These are phyloP conservation scores for Phyllosticta citrichinensis DNA, from an alignment of 2,329 filamentous ascomycete species.

Conservation along the genomic window DNA sequence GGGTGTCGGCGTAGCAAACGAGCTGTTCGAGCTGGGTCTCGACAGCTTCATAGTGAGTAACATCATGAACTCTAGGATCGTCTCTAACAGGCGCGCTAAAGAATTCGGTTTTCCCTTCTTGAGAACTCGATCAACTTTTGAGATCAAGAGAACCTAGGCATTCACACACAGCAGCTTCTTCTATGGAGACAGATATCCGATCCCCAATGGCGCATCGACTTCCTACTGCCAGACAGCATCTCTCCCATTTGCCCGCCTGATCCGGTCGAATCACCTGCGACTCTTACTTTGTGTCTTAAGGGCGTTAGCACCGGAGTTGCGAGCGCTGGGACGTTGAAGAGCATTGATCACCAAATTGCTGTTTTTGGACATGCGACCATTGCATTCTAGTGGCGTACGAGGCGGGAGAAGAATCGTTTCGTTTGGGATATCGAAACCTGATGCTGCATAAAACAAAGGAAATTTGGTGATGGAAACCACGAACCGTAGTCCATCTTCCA, in stretches of 20 bases:
- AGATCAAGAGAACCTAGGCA: not conserved
- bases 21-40: conserved; percentile 55
- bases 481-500: no score
- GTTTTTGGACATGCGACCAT: not conserved
- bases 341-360: not conserved
- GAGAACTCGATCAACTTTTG: not conserved
- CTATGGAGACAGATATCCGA: not conserved
- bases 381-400: not conserved
- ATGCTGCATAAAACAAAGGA: no score
- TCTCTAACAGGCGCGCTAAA: not conserved
- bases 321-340: not conserved
- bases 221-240: not conserved
- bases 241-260: not conserved
- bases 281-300: not conserved
- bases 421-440: no score
- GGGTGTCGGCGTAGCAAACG: conserved; percentile 53
- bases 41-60: conserved; percentile 51
- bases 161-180: not conserved
- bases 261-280: not conserved
- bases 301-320: not conserved
- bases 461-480: no score
- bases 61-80: not conserved
- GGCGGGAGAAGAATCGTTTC: not conserved
- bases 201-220: not conserved
- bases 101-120: conserved; percentile 4